phyloP scores from a whole-genome alignment of 257 asterid species.

The Mentha longifolia region DNA sequence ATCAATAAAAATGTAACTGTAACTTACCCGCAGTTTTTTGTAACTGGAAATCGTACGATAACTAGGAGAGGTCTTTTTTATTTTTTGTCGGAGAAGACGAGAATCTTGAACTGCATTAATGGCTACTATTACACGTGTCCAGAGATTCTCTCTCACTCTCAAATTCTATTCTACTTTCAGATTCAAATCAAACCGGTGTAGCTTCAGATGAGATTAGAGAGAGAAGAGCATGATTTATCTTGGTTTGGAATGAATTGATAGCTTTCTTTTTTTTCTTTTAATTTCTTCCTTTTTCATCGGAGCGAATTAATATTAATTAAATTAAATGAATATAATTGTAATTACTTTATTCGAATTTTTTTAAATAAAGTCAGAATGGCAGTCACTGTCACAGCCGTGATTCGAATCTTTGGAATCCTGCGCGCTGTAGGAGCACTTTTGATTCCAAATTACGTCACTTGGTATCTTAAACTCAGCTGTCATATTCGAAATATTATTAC shows the following conservation, averaged over 20 bases:
- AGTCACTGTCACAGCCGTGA: not conserved
- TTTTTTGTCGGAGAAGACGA: slow-evolving; percentile 7
- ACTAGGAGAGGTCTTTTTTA: not conserved
- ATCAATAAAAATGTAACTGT: not conserved
- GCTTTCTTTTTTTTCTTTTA: no score
- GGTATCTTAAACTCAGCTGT: not conserved
- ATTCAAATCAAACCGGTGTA: not conserved
- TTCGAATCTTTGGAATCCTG: slow-evolving; percentile 10
- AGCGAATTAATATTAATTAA: no score
- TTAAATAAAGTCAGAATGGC: not conserved
- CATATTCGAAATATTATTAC: not conserved
- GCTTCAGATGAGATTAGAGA: not conserved
- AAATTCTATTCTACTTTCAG: not conserved
- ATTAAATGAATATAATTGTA: no score
- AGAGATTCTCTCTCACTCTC: slow-evolving; percentile 7
- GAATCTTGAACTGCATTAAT: not conserved
- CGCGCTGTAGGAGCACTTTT: not conserved
- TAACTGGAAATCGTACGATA: not conserved
- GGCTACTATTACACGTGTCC: not conserved
- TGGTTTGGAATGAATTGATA: not conserved
- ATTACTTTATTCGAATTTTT: not conserved
- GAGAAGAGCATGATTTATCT: not conserved
- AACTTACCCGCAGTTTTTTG: not conserved
- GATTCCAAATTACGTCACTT: not conserved
- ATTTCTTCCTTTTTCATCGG: no score